Evolutionary conservation across 108 stramenopile genomes (phyloP).

Genomic region (Hondaea fermentalgiana): DNA sequence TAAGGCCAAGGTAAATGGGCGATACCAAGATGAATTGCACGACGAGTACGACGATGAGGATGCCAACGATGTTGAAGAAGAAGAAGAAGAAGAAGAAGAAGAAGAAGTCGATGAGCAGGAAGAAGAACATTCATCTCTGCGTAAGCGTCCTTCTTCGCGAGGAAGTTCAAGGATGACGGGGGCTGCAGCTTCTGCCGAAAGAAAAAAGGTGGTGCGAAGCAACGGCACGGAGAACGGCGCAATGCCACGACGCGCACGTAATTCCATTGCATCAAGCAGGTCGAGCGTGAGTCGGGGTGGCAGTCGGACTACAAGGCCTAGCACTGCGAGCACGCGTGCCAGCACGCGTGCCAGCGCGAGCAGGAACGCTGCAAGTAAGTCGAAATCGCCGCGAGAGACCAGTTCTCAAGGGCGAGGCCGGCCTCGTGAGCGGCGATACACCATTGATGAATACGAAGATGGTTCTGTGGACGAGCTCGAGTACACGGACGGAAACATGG

Average conservation of each 20-base stretch:
- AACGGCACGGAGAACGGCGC: neutral
- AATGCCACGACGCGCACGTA: neutral
- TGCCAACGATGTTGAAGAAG: neutral
- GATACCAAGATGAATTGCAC: neutral
- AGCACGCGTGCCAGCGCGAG: no score
- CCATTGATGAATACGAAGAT: neutral
- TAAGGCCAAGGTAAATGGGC: neutral
- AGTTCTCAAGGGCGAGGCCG: neutral
- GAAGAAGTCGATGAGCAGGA: neutral
- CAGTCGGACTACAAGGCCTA: no score
- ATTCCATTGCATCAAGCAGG: neutral
- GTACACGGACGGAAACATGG: neutral
- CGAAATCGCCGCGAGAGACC: no score
- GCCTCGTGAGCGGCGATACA: neutral
- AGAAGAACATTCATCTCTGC: neutral
- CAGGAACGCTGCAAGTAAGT: no score
- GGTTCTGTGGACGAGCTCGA: neutral
- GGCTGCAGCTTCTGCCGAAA: no score
- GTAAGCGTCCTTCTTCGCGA: neutral
- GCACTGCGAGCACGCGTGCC: no score
- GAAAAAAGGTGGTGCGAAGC: neutral
- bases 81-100: neutral
- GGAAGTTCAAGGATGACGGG: no score
- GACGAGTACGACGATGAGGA: neutral
- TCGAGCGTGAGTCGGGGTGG: neutral